Evolutionary conservation across 139 green algal genomes (phyloP).

Genomic region (Picochlorum sp.): DNA sequence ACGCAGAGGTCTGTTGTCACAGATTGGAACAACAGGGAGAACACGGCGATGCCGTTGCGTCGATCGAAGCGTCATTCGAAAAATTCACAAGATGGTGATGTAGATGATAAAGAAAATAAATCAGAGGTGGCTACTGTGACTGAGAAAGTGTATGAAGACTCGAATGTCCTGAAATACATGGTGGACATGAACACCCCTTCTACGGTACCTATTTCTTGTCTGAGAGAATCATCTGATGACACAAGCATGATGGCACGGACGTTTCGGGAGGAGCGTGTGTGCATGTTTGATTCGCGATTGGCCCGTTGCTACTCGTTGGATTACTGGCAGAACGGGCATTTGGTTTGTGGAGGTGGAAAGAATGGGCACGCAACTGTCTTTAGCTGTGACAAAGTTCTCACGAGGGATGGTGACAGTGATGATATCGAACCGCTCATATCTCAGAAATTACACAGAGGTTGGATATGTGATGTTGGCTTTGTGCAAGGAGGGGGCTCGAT

Average conservation of each 20-base stretch:
- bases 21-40: too few relatives aligned
- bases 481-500: background rate
- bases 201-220: too few relatives aligned
- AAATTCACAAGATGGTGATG: background rate
- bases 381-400: background rate
- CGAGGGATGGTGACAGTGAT: background rate
- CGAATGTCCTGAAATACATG: background rate
- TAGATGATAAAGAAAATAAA: background rate
- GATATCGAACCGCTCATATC: conserved; percentile 18
- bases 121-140: too few relatives aligned
- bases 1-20: background rate
- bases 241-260: background rate
- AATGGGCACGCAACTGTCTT: conserved; percentile 2
- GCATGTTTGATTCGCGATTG: conserved; percentile 14
- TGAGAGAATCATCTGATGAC: background rate
- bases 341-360: conserved; percentile 20
- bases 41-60: too few relatives aligned
- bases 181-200: too few relatives aligned
- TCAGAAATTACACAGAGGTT: conserved; percentile 21
- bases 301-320: conserved; percentile 17
- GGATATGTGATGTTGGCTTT: conserved; percentile 19
- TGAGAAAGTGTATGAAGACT: background rate
- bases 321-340: conserved; percentile 3
- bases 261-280: conserved; percentile 8
- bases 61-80: too few relatives aligned